Percentiles rank a stretch among this genome's conserved stretches.
Conservation (phyloP, 768 basidiomycete genomes). For the Tylopilus rubrobrunneus region DNA sequence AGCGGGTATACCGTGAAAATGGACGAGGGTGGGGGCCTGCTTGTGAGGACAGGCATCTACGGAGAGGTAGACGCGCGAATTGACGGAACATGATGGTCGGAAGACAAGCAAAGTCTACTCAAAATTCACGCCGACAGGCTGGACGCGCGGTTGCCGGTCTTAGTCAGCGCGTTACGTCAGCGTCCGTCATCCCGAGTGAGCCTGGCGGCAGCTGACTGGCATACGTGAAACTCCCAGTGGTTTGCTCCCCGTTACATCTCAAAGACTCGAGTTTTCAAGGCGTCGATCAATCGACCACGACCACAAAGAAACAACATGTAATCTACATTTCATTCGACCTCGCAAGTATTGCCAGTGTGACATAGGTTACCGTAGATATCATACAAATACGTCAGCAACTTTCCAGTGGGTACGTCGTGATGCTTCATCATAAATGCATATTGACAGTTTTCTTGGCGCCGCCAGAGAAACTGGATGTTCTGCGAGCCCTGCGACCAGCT, state of each 20-base stretch:
- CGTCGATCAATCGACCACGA: neutral
- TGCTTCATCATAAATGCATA: neutral
- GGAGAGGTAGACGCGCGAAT: conserved; percentile 49
- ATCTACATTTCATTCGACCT: conserved; percentile 11
- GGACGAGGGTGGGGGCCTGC: conserved; percentile 17
- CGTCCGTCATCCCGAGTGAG: neutral
- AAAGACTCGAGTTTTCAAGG: neutral
- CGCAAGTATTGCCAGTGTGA: neutral
- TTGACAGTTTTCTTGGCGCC: conserved; percentile 14
- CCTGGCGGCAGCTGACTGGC: too few species aligned
- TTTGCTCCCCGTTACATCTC: too few species aligned
- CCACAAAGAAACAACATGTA: neutral
- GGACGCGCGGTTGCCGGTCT: conserved; percentile 5
- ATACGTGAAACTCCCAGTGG: too few species aligned
- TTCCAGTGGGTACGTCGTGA: conserved; percentile 6
- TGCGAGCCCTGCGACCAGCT: conserved; percentile 1
- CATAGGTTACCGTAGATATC: conserved; percentile 12
- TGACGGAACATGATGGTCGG: conserved; percentile 48
- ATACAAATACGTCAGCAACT: conserved; percentile 13
- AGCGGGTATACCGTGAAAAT: conserved; percentile 25
- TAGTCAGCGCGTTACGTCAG: conserved; percentile 26
- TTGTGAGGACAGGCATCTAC: conserved; percentile 50
- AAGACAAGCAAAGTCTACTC: neutral
- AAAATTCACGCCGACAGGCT: conserved; percentile 22
- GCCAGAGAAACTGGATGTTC: conserved; percentile 13